phyloP scores from a whole-genome alignment of 352 stramenopile species.

The Globisporangium canariense region DNA sequence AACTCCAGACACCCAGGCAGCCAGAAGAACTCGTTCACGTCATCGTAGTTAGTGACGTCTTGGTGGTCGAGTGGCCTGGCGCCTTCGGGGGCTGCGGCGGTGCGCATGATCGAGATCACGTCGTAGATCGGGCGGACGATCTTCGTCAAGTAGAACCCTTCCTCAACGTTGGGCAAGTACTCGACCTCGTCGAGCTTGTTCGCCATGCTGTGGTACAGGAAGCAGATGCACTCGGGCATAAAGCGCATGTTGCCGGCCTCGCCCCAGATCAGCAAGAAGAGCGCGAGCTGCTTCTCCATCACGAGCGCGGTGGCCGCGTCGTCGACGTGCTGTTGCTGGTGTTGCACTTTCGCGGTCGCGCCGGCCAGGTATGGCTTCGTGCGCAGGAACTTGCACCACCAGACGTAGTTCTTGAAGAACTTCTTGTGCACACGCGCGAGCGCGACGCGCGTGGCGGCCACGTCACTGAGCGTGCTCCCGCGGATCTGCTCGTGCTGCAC shows the following conservation, averaged over 20 bases:
- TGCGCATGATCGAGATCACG: constrained; percentile 74
- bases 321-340: constrained; percentile 39
- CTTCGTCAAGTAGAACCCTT: constrained; percentile 62
- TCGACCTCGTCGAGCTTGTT: constrained; percentile 58
- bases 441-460: constrained; percentile 46
- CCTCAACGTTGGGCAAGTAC: constrained; percentile 39
- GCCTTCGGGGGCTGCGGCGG: constrained; percentile 32
- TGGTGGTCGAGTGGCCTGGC: constrained; percentile 67
- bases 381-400: constrained; percentile 94
- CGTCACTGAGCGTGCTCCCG: constrained; percentile 29
- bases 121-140: constrained; percentile 77
- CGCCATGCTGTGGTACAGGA: constrained; percentile 81
- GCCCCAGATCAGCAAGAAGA: constrained; percentile 83
- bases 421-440: constrained; percentile 64
- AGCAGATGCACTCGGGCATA: constrained; percentile 89
- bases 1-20: constrained; percentile 56
- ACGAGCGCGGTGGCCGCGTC: constrained; percentile 33
- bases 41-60: constrained; percentile 86
- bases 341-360: constrained; percentile 4
- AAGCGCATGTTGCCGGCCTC: constrained; percentile 83
- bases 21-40: constrained; percentile 91
- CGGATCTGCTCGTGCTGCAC: constrained; percentile 38
- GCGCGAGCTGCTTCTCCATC: constrained; percentile 71
- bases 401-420: constrained; percentile 90
- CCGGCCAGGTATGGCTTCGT: constrained; percentile 46